Evolutionary conservation across 805 yeast species (phyloP).

Genomic region (Torulaspora quercuum): DNA sequence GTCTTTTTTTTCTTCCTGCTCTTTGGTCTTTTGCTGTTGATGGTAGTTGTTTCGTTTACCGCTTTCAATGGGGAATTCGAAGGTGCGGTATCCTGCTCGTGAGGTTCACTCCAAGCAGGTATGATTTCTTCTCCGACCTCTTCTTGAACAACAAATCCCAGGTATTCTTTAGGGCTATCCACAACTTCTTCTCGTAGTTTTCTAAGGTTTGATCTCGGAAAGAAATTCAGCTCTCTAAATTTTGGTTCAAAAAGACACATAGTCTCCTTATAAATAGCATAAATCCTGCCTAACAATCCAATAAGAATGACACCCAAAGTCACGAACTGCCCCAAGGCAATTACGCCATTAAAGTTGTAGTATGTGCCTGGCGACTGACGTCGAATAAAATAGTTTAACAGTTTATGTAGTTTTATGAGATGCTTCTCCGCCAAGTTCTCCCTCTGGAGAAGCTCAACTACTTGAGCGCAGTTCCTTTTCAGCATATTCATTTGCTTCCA

Average conservation of each 20-base stretch:
- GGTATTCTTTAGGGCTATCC: neutral
- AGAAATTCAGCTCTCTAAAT: slow-evolving; percentile 25
- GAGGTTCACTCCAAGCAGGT: slow-evolving; percentile 4
- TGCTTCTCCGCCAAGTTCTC: slow-evolving; percentile 30
- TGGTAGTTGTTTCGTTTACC: no score
- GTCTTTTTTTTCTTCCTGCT: slow-evolving; percentile 45
- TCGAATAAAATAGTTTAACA: slow-evolving; percentile 33
- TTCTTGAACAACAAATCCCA: slow-evolving; percentile 23
- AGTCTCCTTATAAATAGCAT: slow-evolving; percentile 23
- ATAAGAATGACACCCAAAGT: slow-evolving; percentile 67
- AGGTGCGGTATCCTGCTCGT: slow-evolving; percentile 3
- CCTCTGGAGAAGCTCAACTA: slow-evolving; percentile 22
- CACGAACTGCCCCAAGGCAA: slow-evolving; percentile 74
- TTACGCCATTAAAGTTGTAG: slow-evolving; percentile 59
- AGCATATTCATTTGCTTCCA: slow-evolving; percentile 66
- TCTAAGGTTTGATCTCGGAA: no score
- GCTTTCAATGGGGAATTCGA: no score
- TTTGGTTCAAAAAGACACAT: slow-evolving; percentile 19
- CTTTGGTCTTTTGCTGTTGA: slow-evolving; percentile 7
- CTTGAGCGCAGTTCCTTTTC: slow-evolving; percentile 46
- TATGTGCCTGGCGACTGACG: slow-evolving; percentile 48
- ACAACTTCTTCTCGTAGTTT: no score
- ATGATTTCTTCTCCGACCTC: slow-evolving; percentile 35
- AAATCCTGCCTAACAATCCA: slow-evolving; percentile 51
- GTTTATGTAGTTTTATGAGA: slow-evolving; percentile 14